These are phyloP conservation scores for Stachybotrys echinatus DNA, from an alignment of 2,329 filamentous ascomycete species.

Conservation along the genomic window DNA sequence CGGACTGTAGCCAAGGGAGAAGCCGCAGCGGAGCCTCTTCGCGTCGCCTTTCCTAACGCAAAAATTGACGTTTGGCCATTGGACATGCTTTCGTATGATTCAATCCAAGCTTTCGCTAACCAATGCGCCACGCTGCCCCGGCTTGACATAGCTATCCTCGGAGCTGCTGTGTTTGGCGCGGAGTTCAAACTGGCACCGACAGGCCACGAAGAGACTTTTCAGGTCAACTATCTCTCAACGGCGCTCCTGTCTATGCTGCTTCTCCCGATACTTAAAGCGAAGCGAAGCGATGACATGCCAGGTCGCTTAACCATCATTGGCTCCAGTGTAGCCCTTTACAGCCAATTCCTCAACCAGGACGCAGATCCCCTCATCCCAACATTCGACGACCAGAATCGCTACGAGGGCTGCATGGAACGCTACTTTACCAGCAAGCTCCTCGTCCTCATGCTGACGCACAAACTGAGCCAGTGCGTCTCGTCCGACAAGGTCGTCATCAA, in stretches of 20 bases:
- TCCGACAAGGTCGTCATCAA: constrained; percentile 15
- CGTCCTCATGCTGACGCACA: constrained; percentile 6
- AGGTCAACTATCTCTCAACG: background rate
- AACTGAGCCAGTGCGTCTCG: constrained; percentile 9
- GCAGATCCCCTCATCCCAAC: constrained; percentile 2
- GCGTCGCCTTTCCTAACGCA: background rate
- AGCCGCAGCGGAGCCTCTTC: background rate
- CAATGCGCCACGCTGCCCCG: background rate
- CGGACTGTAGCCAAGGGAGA: constrained; percentile 19
- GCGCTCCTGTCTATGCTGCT: background rate
- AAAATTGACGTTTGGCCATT: background rate
- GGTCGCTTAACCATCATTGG: background rate
- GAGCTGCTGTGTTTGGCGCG: background rate
- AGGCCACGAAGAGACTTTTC: background rate
- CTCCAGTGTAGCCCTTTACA: background rate
- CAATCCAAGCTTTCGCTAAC: background rate
- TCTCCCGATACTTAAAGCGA: background rate
- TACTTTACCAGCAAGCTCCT: constrained; percentile 18
- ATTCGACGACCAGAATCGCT: constrained; percentile 1
- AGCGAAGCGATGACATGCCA: background rate
- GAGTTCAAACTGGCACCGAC: background rate
- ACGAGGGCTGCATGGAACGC: background rate
- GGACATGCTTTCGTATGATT: background rate
- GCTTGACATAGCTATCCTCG: background rate
- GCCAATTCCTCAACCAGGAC: background rate